Base-by-base conservation (phyloP, 2,329 filamentous ascomycete species). In the Aspergillus novofumigatus region DNA sequence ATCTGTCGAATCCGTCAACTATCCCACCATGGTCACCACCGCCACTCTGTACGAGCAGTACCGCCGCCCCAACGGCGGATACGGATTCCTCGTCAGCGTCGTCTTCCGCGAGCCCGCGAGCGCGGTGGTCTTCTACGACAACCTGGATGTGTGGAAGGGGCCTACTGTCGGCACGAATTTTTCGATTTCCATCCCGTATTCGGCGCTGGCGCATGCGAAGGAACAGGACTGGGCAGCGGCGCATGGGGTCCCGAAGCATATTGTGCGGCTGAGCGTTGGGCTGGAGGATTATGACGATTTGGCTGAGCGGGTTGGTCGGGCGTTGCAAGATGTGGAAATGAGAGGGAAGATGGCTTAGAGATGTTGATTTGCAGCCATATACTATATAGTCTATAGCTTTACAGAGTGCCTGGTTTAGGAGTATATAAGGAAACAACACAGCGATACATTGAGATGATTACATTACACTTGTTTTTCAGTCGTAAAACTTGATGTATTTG, bases 161-260 rank as follows among this genome's bases (percentile, higher is more conserved):
- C 64, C 66, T 0, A 69, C 61, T 52, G 59, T 71, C 20, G 69
- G 70, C 3, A 66, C 68, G 2, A 69, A 69, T 49, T 69, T 69
- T 49, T 67, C 67, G 1, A 54, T 72, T 1, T 59, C 61, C 1
- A 59, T 62, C 52, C 59, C 69, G 1, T 70, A 66, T 55, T 59
- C 60, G 2, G 57, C 63, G 25, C 42, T 72, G 17, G 61, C 64
- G 2, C 62, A 67, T 52, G 61, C 56, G 28, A 57, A 56, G 20
- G 61, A 67, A 21, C 54, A 64, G 14, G 64, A 72, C 28, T 70
- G 65, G 65, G 67, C 68, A 7, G 53, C 58, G 20, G 62, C 68
- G 44, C 65, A 70, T 54, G 64, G 63, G n/a, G 59, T 72, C 47
- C 49, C 58, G 3, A 48, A 61, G 48, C 62, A 62, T 57, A 57